phyloP scores from a whole-genome alignment of 176 grass and related monocot genomes.

The Eragrostis curvula region DNA sequence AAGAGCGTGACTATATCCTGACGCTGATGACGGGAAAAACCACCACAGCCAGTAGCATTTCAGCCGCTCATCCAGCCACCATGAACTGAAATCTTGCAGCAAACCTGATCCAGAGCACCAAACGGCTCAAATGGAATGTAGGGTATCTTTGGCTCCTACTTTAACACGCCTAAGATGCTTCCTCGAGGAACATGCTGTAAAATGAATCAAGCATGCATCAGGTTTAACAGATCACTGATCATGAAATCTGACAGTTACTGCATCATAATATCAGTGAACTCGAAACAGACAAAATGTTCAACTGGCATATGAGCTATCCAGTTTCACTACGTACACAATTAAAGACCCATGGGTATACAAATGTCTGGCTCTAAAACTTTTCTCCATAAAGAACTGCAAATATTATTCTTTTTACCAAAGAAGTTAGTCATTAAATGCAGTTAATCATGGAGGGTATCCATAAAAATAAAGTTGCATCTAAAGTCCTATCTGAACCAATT shows the following conservation, averaged over 20 bases:
- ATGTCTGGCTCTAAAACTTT: not conserved
- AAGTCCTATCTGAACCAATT: not conserved
- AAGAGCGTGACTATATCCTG: constrained; percentile 82
- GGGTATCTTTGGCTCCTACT: not conserved
- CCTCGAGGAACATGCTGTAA: not conserved
- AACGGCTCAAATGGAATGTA: not conserved
- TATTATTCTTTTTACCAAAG: too few species aligned
- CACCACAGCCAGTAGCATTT: constrained; percentile 96
- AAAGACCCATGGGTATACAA: not conserved
- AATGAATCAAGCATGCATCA: not conserved
- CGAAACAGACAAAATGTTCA: not conserved
- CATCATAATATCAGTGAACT: not conserved
- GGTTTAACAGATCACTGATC: too few species aligned
- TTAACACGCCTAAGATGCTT: not conserved
- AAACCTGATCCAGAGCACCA: not conserved
- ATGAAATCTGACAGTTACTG: too few species aligned
- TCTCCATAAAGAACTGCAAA: too few species aligned
- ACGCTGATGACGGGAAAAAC: constrained; percentile 94
- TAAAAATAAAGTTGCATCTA: not conserved
- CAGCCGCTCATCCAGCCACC: constrained; percentile 67
- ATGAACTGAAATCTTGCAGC: constrained; percentile 42
- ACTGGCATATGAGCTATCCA: not conserved
- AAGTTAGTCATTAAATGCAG: not conserved
- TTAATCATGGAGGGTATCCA: not conserved
- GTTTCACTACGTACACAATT: not conserved